These are phyloP conservation scores for Megacollybia marginata DNA, from an alignment of 768 basidiomycete species.

Conservation along the genomic window DNA sequence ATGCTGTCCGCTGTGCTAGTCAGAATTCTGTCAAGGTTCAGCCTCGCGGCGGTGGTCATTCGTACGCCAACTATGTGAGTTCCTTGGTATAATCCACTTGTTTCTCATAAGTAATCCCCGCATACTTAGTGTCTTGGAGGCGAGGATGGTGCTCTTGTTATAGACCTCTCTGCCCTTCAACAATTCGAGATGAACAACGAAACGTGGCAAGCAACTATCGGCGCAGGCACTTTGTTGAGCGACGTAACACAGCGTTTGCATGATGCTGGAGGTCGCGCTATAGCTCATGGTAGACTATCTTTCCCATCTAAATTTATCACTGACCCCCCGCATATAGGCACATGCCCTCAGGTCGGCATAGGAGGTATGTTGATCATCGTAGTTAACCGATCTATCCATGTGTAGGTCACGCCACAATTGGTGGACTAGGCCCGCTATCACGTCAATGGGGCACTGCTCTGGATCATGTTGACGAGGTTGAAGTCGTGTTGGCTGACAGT, in stretches of 20 bases:
- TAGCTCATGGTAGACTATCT: too few relatives aligned
- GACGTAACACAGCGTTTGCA: slow-evolving; percentile 14
- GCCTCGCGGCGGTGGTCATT: slow-evolving; percentile 5
- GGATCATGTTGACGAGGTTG: slow-evolving; percentile 14
- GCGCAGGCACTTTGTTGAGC: slow-evolving; percentile 14
- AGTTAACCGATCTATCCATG: too few relatives aligned
- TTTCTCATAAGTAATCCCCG: not conserved
- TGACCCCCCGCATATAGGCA: slow-evolving; percentile 15
- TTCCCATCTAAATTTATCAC: too few relatives aligned
- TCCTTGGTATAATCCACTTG: not conserved
- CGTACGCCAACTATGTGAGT: slow-evolving; percentile 8
- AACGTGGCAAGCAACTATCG: slow-evolving; percentile 18
- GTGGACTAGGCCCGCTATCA: slow-evolving; percentile 13
- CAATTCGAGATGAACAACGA: slow-evolving; percentile 16
- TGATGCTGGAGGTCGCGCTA: slow-evolving; percentile 12
- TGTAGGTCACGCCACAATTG: not conserved
- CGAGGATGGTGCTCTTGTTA: slow-evolving; percentile 19
- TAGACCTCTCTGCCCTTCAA: slow-evolving; percentile 20
- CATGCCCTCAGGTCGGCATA: slow-evolving; percentile 12
- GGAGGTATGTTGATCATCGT: too few relatives aligned
- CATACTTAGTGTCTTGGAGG: slow-evolving; percentile 15
- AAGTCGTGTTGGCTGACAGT: slow-evolving; percentile 16
- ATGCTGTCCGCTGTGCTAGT: not conserved
- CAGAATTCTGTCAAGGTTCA: not conserved
- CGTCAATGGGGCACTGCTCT: slow-evolving; percentile 15